Evolutionary conservation across 2,329 filamentous ascomycete species (phyloP).

Genomic region (Trichoderma breve): DNA sequence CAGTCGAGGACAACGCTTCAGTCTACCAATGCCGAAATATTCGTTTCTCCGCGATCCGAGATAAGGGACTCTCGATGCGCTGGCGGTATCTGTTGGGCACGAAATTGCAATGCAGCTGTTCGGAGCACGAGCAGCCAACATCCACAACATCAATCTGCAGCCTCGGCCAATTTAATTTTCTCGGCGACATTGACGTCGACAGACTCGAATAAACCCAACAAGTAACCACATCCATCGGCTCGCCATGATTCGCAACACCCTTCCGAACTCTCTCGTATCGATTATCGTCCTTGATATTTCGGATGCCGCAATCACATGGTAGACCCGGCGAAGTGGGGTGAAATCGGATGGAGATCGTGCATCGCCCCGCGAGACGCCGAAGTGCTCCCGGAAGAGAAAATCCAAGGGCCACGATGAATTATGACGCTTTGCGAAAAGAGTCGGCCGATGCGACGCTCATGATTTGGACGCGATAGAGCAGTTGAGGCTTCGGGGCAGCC

Average conservation of each 20-base stretch:
- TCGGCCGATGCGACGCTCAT: not conserved
- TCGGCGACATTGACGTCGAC: not conserved
- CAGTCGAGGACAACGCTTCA: not conserved
- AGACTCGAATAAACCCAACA: not conserved
- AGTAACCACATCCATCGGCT: not conserved
- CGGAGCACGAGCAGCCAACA: not conserved
- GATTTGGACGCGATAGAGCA: not conserved
- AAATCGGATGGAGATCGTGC: slow-evolving; percentile 13
- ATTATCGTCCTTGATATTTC: not conserved
- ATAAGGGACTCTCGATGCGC: not conserved
- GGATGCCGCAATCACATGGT: not conserved
- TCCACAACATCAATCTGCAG: not conserved
- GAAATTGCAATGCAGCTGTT: not conserved
- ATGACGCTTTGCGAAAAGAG: not conserved
- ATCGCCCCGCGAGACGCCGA: slow-evolving; percentile 15
- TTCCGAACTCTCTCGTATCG: not conserved
- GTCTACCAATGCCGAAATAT: not conserved
- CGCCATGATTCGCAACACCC: not conserved
- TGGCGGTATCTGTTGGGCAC: not conserved
- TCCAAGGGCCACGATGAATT: not conserved
- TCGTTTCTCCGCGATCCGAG: not conserved
- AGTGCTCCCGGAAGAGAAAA: slow-evolving; percentile 11
- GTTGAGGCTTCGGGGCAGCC: not conserved
- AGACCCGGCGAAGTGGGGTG: slow-evolving; percentile 18
- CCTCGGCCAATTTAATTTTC: not conserved